These are phyloP conservation scores for Leishmania aethiopica DNA, from an alignment of 208 protist species.

Conservation along the genomic window DNA sequence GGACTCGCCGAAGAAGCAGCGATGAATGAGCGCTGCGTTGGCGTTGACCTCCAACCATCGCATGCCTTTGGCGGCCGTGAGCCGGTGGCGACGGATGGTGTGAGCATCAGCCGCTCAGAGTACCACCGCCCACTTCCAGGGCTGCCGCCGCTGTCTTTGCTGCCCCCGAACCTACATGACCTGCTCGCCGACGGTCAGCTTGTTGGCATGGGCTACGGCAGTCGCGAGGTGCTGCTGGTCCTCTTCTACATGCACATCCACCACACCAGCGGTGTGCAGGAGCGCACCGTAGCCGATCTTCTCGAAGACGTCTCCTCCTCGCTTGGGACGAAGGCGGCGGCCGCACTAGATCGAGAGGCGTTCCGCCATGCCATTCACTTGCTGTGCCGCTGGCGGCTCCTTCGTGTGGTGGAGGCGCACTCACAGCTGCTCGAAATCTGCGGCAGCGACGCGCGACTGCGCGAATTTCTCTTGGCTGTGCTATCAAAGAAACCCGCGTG, in stretches of 20 bases:
- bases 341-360: slow-evolving; percentile 60
- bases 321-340: slow-evolving; percentile 66
- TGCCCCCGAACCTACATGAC: slow-evolving; percentile 48
- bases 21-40: background rate
- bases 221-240: slow-evolving; percentile 54
- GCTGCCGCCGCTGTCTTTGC: slow-evolving; percentile 22
- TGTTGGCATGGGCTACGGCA: slow-evolving; percentile 60
- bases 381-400: slow-evolving; percentile 58
- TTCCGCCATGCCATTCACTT: slow-evolving; percentile 52
- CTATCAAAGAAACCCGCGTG: slow-evolving; percentile 41
- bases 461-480: slow-evolving; percentile 51
- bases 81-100: background rate
- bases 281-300: slow-evolving; percentile 65
- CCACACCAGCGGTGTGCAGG: slow-evolving; percentile 40
- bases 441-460: slow-evolving; percentile 48
- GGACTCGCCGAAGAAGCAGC: background rate
- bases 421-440: slow-evolving; percentile 44
- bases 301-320: slow-evolving; percentile 77
- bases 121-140: background rate
- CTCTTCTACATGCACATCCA: slow-evolving; percentile 69
- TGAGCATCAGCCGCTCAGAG: background rate
- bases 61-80: background rate
- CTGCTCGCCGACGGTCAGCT: slow-evolving; percentile 55
- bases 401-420: slow-evolving; percentile 34
- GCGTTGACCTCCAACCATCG: background rate